Evolutionary conservation across 2,329 filamentous ascomycete genomes (phyloP), one percentile per base, ranked within the genome.

Genomic region (Fusarium napiforme): DNA sequence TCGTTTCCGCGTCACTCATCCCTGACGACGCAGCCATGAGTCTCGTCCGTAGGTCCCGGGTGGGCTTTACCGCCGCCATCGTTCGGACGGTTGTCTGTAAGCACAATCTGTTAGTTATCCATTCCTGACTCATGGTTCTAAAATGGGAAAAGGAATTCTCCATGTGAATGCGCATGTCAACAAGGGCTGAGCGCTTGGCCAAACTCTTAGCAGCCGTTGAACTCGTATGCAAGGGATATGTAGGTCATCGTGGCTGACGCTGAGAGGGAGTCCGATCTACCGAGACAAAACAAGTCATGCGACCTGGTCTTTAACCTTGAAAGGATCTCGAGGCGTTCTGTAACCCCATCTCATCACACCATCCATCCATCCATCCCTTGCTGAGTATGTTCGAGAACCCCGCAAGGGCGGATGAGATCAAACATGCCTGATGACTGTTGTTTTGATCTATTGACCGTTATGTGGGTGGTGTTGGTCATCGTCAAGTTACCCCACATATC

Each of bases 41-140:
- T 74, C 95, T 89, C 4, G 93, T 92, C 78, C 94, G 93, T 55
- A 99, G 85, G 82, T 97, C 95, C 63, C 93, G 89, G 60, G 92
- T 92, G 67, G 94, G 92, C 82, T 95, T 96, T 71, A 91, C 87
- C 78, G 92, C 90, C 64, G 88, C 86, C 71, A 96, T 85, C 36
- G 89, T 91, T 71, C 91, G 90, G 63, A 93, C 84, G 14, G 89
- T 88, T 56, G 92, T 91, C 90, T 93, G 78, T 73, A 78, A 65
- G 46, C 49, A 42, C 23, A 57, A 46, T 40, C 28, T 56, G 69
- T 78, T 76, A 78, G 77, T 64, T 40, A 65, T 52, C 46, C 49
- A 67, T 67, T 63, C 62, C 30, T 64, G 42, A 60, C 45, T 28
- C 61, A 64, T 28, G 32, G 26, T 64, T 72, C 66, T 71, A 74